A percentile compares a stretch with the other conserved stretches of the same genome.
Conservation (phyloP, 2,329 filamentous ascomycete species). For the Cercospora citrullina region DNA sequence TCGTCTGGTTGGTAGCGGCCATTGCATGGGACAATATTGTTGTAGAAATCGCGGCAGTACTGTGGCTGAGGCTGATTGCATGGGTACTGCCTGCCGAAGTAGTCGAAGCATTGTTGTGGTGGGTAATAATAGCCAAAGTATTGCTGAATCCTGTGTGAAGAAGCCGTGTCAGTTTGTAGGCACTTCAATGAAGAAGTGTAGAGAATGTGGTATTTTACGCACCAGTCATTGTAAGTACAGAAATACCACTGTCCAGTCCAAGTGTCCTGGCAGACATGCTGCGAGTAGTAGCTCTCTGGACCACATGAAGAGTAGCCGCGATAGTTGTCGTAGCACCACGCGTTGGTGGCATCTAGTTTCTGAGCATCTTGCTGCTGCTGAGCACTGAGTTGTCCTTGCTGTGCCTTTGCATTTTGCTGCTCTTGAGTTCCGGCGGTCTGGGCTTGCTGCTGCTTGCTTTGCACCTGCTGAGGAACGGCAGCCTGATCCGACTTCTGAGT, state of each 20-base stretch:
- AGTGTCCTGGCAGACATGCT: background rate
- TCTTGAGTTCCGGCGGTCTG: background rate
- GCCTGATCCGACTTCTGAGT: background rate
- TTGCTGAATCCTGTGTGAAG: background rate
- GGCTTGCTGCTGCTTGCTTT: background rate
- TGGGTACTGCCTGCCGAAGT: background rate
- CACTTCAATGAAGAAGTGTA: background rate
- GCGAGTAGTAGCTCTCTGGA: background rate
- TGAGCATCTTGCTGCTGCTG: background rate
- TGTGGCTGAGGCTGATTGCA: background rate
- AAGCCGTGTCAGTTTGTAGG: background rate
- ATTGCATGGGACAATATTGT: background rate
- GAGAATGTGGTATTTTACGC: background rate
- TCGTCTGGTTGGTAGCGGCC: background rate
- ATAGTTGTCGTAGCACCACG: background rate
- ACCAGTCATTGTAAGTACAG: background rate
- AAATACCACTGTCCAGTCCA: background rate
- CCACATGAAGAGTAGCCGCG: background rate
- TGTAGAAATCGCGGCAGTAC: background rate
- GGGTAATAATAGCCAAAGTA: background rate
- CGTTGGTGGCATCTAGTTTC: background rate
- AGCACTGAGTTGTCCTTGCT: background rate
- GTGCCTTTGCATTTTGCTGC: background rate
- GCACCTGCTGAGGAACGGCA: background rate
- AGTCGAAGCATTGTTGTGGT: background rate